Evolutionary conservation across 345 rosid genomes (phyloP).

Genomic region (Syzygium aromaticum): DNA sequence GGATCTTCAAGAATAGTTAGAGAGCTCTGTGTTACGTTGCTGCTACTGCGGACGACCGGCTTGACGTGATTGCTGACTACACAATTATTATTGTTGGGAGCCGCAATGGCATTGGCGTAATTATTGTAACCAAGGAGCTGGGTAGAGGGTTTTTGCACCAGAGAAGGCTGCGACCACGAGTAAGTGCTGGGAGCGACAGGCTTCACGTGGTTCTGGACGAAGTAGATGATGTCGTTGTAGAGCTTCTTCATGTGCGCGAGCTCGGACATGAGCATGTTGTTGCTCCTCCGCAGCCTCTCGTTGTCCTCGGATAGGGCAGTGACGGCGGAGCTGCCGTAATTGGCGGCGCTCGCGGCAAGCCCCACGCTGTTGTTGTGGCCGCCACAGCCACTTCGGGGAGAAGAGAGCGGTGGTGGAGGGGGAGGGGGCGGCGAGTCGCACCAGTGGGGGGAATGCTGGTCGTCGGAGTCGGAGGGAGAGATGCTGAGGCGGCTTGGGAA

Average conservation of each 20-base stretch:
- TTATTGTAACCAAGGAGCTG: slow-evolving; percentile 32
- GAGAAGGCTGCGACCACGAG: slow-evolving; percentile 23
- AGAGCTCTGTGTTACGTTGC: slow-evolving; percentile 30
- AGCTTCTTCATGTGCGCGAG: slow-evolving; percentile 71
- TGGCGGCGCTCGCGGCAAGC: slow-evolving; percentile 13
- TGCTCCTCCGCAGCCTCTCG: slow-evolving; percentile 38
- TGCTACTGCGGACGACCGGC: slow-evolving; percentile 12
- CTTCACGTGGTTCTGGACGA: slow-evolving; percentile 39
- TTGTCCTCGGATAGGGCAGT: slow-evolving; percentile 36
- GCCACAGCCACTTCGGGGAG: slow-evolving; percentile 6
- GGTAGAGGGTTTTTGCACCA: slow-evolving; percentile 34
- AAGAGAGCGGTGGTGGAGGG: slow-evolving; percentile 30
- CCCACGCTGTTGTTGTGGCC: slow-evolving; percentile 6
- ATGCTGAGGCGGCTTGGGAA: slow-evolving; percentile 14
- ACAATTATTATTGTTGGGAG: neutral
- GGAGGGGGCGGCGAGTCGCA: slow-evolving; percentile 19
- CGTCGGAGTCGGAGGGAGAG: slow-evolving; percentile 11
- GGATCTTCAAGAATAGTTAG: slow-evolving; percentile 27
- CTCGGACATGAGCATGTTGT: slow-evolving; percentile 37
- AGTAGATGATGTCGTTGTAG: slow-evolving; percentile 49
- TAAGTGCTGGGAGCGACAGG: slow-evolving; percentile 56
- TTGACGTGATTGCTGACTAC: slow-evolving; percentile 17
- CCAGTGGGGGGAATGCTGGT: neutral
- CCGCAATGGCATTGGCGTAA: slow-evolving; percentile 2
- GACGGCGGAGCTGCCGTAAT: slow-evolving; percentile 20